Evolutionary conservation across 805 yeast genomes (phyloP), one percentile per base, ranked within the genome.

Genomic region (Cephaloascus fragrans): DNA sequence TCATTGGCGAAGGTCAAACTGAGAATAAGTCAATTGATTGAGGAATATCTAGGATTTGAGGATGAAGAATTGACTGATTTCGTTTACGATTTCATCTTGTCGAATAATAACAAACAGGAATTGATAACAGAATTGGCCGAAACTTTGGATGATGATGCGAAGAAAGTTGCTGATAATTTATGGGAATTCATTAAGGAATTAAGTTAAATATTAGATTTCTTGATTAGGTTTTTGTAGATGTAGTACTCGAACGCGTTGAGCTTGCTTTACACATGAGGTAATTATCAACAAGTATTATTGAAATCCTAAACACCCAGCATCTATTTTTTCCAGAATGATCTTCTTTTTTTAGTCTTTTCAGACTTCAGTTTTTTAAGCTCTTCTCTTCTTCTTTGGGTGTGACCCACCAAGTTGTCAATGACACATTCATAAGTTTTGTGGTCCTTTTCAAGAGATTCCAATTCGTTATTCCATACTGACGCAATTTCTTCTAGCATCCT

Each of bases 361-460:
- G 52, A 64, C 41, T 67, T 67, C 42, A 31, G 15, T 16, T 50
- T 50, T 35, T 52, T 47, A 33, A 64, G 59, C 41, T 61, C 65
- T 40, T 90, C 67, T 48, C 83, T 73, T 37, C 83, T 49, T 49
- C 85, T 75, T 56, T 93, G 96, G 4, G 95, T 83, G 54, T 89
- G 88, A 5, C 95, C 97, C 14, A 89, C 84, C 48, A 89, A 62
- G 49, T 86, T 88, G 52, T 87, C 95, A 33, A 93, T 88, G 47
- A 93, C 95, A 2, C 81, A 71, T 48, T 90, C 95, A 53, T 81
- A 88, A 14, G 89, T 75, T 26, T 72, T 73, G 49, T 84, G 83
- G 55, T 88, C 94, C 34, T 67, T 71, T 41, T 63, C 63, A 16
- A 80, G 59, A 6, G 69, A 76, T 28, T 56, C 53, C 36, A 71